Percentiles rank a stretch among this genome's conserved stretches.
Conservation (phyloP, 306 rosid species). For the Casuarina cunninghamiana region DNA sequence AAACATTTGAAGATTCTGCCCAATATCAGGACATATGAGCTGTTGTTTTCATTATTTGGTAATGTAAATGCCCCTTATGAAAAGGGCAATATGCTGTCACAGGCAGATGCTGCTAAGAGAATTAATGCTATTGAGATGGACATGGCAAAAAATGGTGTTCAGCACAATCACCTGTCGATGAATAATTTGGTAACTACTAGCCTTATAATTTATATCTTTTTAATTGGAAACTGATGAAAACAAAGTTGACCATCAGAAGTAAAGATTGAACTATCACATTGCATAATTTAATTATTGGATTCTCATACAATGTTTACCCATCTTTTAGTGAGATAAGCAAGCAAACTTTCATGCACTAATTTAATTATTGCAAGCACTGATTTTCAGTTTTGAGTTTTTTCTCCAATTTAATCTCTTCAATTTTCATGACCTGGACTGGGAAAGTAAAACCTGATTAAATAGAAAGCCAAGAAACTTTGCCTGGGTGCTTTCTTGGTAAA, state of each 20-base stretch:
- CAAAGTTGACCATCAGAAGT: not conserved
- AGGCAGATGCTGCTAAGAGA: constrained; percentile 58
- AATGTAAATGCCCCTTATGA: constrained; percentile 77
- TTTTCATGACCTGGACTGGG: not conserved
- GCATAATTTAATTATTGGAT: not conserved
- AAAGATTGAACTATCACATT: not conserved
- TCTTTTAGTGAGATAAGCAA: not conserved
- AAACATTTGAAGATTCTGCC: constrained; percentile 55
- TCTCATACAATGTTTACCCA: not conserved
- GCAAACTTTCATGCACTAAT: not conserved
- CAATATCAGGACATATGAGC: constrained; percentile 68
- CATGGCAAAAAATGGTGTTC: constrained; percentile 66
- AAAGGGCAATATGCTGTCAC: constrained; percentile 59
- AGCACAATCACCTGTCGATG: constrained; percentile 70
- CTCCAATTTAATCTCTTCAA: not conserved
- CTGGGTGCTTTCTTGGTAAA: not conserved
- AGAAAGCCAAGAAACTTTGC: not conserved
- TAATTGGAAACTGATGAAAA: constrained; percentile 21
- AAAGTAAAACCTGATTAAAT: not conserved
- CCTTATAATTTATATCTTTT: constrained; percentile 19
- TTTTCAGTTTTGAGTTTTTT: not conserved
- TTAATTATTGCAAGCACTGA: not conserved
- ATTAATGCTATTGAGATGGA: constrained; percentile 69
- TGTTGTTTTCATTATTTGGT: constrained; percentile 74
- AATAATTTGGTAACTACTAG: constrained; percentile 54